Evolutionary conservation across 768 basidiomycete species (phyloP).

Genomic region (Pisolithus sp.): DNA sequence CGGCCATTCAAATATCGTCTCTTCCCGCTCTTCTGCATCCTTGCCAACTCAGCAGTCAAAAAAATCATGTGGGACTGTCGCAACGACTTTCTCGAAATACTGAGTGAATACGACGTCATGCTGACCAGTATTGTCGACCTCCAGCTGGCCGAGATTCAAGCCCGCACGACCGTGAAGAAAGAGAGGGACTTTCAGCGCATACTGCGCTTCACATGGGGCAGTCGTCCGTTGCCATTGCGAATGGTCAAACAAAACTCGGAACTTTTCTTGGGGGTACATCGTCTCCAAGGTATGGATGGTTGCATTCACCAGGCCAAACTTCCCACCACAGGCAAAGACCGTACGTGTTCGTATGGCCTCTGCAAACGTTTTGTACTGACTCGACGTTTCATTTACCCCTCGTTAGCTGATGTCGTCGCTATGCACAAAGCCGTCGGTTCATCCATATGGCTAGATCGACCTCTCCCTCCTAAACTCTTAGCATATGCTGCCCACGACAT

Average conservation of each 20-base stretch:
- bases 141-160: constrained; percentile 34
- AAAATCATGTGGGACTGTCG: constrained; percentile 41
- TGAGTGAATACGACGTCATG: constrained; percentile 18
- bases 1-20: constrained; percentile 12
- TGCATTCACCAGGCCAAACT: constrained; percentile 20
- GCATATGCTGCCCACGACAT: constrained; percentile 41
- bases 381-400: background rate
- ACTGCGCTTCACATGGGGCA: constrained; percentile 18
- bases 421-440: constrained; percentile 30
- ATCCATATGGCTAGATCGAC: constrained; percentile 30
- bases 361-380: background rate
- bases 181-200: constrained; percentile 23
- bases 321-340: constrained; percentile 26
- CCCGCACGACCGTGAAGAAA: constrained; percentile 18
- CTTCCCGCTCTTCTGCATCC: constrained; percentile 20
- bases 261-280: constrained; percentile 26
- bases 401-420: constrained; percentile 28
- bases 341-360: constrained; percentile 15
- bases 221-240: constrained; percentile 17
- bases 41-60: constrained; percentile 22
- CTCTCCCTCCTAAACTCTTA: constrained; percentile 30
- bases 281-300: constrained; percentile 31
- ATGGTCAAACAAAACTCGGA: constrained; percentile 7
- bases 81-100: constrained; percentile 34
- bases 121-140: constrained; percentile 34